A percentile compares a stretch with the other conserved stretches of the same genome.
phyloP scores from a whole-genome alignment of 768 basidiomycete genomes.

The Mycena epipterygia region DNA sequence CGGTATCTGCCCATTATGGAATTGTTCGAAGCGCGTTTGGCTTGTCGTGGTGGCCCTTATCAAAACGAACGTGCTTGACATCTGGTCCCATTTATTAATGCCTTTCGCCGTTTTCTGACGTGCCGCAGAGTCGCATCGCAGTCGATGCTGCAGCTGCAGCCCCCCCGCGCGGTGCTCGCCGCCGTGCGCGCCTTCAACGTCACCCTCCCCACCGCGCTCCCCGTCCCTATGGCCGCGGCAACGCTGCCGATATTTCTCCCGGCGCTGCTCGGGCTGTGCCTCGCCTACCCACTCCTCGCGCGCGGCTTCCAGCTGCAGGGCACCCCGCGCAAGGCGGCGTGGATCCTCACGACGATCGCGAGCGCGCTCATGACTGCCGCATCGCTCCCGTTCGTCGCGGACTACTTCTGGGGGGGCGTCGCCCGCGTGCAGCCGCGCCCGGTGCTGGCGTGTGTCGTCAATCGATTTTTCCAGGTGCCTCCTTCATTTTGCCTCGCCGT shows the following conservation, averaged over 20 bases:
- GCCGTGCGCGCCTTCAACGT: too few species aligned
- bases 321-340: slow-evolving; percentile 55
- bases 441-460: slow-evolving; percentile 4
- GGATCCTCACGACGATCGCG: slow-evolving; percentile 56
- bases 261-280: slow-evolving; percentile 24
- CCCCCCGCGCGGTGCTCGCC: too few species aligned
- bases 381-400: slow-evolving; percentile 52
- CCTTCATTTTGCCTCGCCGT: too few species aligned
- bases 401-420: slow-evolving; percentile 36
- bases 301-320: slow-evolving; percentile 40
- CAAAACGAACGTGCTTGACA: too few species aligned
- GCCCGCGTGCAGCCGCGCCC: not conserved
- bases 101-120: too few species aligned
- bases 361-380: slow-evolving; percentile 52
- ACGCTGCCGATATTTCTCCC: slow-evolving; percentile 28
- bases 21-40: too few species aligned
- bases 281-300: slow-evolving; percentile 41
- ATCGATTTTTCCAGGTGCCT: slow-evolving; percentile 52
- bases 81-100: too few species aligned
- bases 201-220: too few species aligned
- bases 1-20: too few species aligned
- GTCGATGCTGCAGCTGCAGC: too few species aligned
- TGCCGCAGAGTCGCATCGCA: too few species aligned
- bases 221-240: not conserved
- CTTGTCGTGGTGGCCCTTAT: too few species aligned